phyloP scores from a whole-genome alignment of 2,329 filamentous ascomycete species.

The Verruconis gallopava region DNA sequence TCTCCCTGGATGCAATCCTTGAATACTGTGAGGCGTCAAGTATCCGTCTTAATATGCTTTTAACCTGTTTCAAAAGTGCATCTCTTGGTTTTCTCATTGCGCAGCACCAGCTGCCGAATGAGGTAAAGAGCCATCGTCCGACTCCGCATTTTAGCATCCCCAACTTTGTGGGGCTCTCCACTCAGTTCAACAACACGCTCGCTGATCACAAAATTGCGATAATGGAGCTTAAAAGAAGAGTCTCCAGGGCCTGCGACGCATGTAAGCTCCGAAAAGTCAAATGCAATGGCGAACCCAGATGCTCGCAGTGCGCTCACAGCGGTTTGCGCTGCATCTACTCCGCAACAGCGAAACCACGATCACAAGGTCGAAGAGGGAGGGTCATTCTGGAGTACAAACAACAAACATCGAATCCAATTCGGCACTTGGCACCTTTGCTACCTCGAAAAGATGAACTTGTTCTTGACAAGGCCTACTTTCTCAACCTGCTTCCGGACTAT shows the following conservation, averaged over 20 bases:
- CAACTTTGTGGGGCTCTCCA: no score
- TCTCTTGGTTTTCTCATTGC: no score
- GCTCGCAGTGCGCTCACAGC: constrained; percentile 19
- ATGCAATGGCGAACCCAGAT: background rate
- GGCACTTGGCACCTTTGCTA: constrained; percentile 13
- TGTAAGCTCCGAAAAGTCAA: background rate
- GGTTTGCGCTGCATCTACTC: constrained; percentile 35
- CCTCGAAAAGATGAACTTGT: constrained; percentile 14
- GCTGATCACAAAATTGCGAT: no score
- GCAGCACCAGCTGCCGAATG: background rate
- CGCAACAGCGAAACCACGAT: constrained; percentile 24
- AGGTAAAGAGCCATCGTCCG: no score
- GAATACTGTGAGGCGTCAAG: no score
- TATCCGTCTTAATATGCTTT: no score
- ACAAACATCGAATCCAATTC: constrained; percentile 14
- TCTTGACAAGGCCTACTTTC: constrained; percentile 23
- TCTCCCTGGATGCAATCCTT: no score
- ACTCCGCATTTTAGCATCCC: no score
- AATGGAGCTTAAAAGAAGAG: background rate
- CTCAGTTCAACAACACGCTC: no score
- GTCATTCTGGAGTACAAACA: constrained; percentile 30
- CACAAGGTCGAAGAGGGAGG: constrained; percentile 26
- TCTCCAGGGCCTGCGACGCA: background rate
- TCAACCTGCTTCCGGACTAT: constrained; percentile 33
- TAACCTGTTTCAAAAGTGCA: no score